phyloP scores from a whole-genome alignment of 2,329 filamentous ascomycete genomes.

The Botryosphaeria dothidea region DNA sequence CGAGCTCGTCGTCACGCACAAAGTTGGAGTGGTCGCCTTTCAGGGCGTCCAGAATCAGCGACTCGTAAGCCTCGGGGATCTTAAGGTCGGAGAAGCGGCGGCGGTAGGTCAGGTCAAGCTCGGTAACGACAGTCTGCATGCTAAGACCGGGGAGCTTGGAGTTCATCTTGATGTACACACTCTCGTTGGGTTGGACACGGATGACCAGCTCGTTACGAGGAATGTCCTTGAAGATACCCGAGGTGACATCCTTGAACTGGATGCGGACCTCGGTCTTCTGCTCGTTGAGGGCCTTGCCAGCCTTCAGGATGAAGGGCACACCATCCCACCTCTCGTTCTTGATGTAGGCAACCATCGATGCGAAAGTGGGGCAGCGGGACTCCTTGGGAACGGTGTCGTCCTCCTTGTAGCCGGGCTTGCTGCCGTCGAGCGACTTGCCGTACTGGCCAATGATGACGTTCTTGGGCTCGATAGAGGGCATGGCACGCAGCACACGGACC shows the following conservation, averaged over 20 bases:
- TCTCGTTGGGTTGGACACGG: slow-evolving; percentile 98
- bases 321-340: slow-evolving; percentile 99
- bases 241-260: slow-evolving; percentile 99
- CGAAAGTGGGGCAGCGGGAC: slow-evolving; percentile 96
- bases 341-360: slow-evolving; percentile 94
- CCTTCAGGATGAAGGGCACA: slow-evolving; percentile 99
- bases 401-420: slow-evolving; percentile 97
- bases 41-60: slow-evolving; percentile 91
- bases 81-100: slow-evolving; percentile 98
- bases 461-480: slow-evolving; percentile 95
- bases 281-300: slow-evolving; percentile 97
- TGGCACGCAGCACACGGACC: slow-evolving; percentile 90
- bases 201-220: slow-evolving; percentile 99
- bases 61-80: slow-evolving; percentile 99
- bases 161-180: slow-evolving; percentile 99
- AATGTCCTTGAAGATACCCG: slow-evolving; percentile 99
- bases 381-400: slow-evolving; percentile 98
- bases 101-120: slow-evolving; percentile 97
- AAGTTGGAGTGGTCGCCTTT: slow-evolving; percentile 99
- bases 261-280: slow-evolving; percentile 99
- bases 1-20: slow-evolving; percentile 67
- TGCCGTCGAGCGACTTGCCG: slow-evolving; percentile 91
- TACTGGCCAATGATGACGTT: slow-evolving; percentile 99
- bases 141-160: slow-evolving; percentile 96
- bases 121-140: slow-evolving; percentile 99